A percentile compares a stretch with the other conserved stretches of the same genome.
These are phyloP conservation scores for Malassezia dermatis DNA, from an alignment of 1,284 basidiomycete genomes.

Conservation along the genomic window DNA sequence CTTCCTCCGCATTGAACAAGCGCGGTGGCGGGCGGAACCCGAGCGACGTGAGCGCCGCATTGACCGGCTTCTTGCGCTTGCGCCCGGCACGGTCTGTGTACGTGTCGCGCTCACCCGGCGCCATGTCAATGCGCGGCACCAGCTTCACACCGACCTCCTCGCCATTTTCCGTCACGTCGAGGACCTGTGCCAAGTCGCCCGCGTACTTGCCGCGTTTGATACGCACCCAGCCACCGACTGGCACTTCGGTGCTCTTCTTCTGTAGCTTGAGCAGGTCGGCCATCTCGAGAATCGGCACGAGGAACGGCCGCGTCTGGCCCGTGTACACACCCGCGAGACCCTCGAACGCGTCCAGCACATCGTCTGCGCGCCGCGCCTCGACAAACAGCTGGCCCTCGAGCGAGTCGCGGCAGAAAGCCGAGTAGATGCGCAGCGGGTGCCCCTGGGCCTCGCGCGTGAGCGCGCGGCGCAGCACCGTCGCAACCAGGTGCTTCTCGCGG, in stretches of 20 bases:
- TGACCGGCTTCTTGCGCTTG: slow-evolving; percentile 46
- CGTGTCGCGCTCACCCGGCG: slow-evolving; percentile 48
- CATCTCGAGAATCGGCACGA: slow-evolving; percentile 98
- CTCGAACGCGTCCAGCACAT: slow-evolving; percentile 72
- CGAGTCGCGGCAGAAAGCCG: slow-evolving; percentile 90
- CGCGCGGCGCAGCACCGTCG: slow-evolving; percentile 86
- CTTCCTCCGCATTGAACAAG: slow-evolving; percentile 89
- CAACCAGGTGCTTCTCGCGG: slow-evolving; percentile 80
- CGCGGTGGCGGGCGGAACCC: slow-evolving; percentile 74
- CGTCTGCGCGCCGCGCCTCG: slow-evolving; percentile 76
- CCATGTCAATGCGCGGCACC: slow-evolving; percentile 90
- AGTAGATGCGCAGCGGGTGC: slow-evolving; percentile 70
- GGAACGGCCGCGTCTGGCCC: slow-evolving; percentile 58
- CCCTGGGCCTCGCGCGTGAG: slow-evolving; percentile 54
- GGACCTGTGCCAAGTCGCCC: slow-evolving; percentile 87
- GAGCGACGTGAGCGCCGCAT: slow-evolving; percentile 28
- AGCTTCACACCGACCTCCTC: slow-evolving; percentile 88
- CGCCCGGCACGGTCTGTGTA: slow-evolving; percentile 49
- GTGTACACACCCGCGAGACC: slow-evolving; percentile 83
- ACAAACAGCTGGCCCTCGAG: slow-evolving; percentile 90
- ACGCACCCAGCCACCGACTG: slow-evolving; percentile 85
- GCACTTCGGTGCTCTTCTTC: slow-evolving; percentile 77
- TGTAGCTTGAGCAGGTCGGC: slow-evolving; percentile 88
- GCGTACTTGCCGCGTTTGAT: slow-evolving; percentile 86
- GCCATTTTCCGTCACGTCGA: slow-evolving; percentile 84